A percentile compares a stretch with the other conserved stretches of the same genome.
These are phyloP conservation scores for Phylloporus arenicola DNA, from an alignment of 768 basidiomycete genomes.

Conservation along the genomic window DNA sequence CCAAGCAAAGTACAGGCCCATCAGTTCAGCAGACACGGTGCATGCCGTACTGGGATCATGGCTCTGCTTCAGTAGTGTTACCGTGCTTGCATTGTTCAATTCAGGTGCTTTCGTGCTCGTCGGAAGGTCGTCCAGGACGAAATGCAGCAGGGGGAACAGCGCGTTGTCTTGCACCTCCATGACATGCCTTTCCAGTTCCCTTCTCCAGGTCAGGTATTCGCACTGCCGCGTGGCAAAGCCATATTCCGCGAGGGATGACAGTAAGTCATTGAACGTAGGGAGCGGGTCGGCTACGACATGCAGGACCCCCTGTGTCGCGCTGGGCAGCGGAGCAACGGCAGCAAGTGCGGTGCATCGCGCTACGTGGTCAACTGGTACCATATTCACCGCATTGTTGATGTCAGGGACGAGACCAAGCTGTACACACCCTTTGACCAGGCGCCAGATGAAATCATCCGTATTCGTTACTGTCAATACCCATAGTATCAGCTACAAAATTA, in stretches of 20 bases:
- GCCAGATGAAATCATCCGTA: slow-evolving; percentile 98
- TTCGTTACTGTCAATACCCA: slow-evolving; percentile 70
- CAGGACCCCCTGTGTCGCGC: slow-evolving; percentile 51
- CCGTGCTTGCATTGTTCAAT: slow-evolving; percentile 81
- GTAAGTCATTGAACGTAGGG: slow-evolving; percentile 84
- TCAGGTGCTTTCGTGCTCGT: slow-evolving; percentile 93
- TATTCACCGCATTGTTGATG: slow-evolving; percentile 97
- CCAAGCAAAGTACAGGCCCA: slow-evolving; percentile 92
- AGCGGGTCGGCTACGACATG: slow-evolving; percentile 85
- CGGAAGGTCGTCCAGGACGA: slow-evolving; percentile 94
- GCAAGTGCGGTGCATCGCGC: slow-evolving; percentile 77
- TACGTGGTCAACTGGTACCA: slow-evolving; percentile 97
- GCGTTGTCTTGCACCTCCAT: slow-evolving; percentile 95
- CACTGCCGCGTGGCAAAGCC: slow-evolving; percentile 75
- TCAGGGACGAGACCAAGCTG: slow-evolving; percentile 96
- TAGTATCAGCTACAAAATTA: slow-evolving; percentile 1
- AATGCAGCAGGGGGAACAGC: slow-evolving; percentile 93
- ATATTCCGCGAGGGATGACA: slow-evolving; percentile 66
- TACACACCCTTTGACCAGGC: slow-evolving; percentile 95
- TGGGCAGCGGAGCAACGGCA: slow-evolving; percentile 52
- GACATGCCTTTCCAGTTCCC: slow-evolving; percentile 90
- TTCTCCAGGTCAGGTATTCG: slow-evolving; percentile 91
- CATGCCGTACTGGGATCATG: slow-evolving; percentile 32
- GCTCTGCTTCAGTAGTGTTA: slow-evolving; percentile 46
- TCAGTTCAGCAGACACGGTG: slow-evolving; percentile 70